Evolutionary conservation across 1,284 basidiomycete genomes (phyloP).

Genomic region (Cystobasidium slooffiae): DNA sequence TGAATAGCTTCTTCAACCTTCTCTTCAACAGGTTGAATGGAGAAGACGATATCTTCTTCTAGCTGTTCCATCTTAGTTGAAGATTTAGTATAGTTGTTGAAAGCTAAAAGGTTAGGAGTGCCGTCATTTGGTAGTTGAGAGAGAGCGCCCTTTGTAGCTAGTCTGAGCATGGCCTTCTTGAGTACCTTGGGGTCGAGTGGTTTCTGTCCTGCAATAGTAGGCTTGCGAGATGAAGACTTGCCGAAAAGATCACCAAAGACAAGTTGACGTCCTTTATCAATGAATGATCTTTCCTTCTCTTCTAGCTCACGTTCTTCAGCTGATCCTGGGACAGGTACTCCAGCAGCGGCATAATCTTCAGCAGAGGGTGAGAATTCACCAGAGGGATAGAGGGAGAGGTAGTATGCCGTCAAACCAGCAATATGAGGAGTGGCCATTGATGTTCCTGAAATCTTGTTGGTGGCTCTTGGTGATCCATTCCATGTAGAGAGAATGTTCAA

Average conservation of each 20-base stretch:
- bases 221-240: constrained; percentile 12
- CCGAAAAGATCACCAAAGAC: constrained; percentile 53
- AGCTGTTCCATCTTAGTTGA: constrained; percentile 12
- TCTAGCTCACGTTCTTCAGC: constrained; percentile 21
- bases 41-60: constrained; percentile 26
- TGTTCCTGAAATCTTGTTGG: constrained; percentile 69
- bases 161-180: constrained; percentile 71
- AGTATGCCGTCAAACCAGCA: constrained; percentile 79
- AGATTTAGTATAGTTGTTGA: constrained; percentile 74
- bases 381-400: constrained; percentile 66
- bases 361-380: constrained; percentile 41
- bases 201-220: constrained; percentile 46
- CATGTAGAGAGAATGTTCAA: constrained; percentile 67
- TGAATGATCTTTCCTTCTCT: constrained; percentile 61
- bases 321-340: constrained; percentile 25
- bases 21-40: constrained; percentile 28
- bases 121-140: constrained; percentile 61
- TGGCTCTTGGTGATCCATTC: constrained; percentile 65
- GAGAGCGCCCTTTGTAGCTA: constrained; percentile 67
- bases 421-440: constrained; percentile 64
- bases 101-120: constrained; percentile 74
- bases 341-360: constrained; percentile 45
- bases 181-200: constrained; percentile 68
- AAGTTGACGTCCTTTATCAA: constrained; percentile 46
- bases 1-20: constrained; percentile 21